Conservation (phyloP, 208 protist species). For the Trypanosoma scelopori region DNA sequence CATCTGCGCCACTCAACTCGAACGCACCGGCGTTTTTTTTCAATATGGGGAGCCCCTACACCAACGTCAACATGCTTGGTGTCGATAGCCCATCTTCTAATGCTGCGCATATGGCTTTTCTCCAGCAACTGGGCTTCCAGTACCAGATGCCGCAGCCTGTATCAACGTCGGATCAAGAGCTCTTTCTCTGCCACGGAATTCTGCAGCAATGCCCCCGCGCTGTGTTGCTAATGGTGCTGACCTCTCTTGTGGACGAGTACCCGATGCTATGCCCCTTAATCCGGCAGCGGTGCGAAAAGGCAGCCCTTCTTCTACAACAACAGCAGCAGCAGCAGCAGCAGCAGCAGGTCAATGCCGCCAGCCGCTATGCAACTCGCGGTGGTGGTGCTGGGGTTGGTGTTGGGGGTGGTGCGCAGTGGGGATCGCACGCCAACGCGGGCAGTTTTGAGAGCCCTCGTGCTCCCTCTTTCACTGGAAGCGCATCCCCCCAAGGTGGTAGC, state of each 20-base stretch:
- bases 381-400: not conserved
- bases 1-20: slow-evolving; percentile 25
- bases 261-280: slow-evolving; percentile 50
- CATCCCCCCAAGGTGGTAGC: slow-evolving; percentile 29
- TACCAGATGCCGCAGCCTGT: slow-evolving; percentile 38
- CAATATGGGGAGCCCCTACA: slow-evolving; percentile 10
- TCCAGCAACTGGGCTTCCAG: slow-evolving; percentile 49
- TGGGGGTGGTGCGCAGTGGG: slow-evolving; percentile 38
- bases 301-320: slow-evolving; percentile 8
- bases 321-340: slow-evolving; percentile 23
- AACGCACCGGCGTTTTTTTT: slow-evolving; percentile 30
- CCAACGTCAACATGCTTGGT: not conserved
- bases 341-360: slow-evolving; percentile 17
- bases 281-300: slow-evolving; percentile 58
- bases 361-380: slow-evolving; percentile 23
- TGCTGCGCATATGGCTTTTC: slow-evolving; percentile 18
- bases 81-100: slow-evolving; percentile 27
- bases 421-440: slow-evolving; percentile 14
- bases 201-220: slow-evolving; percentile 63
- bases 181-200: slow-evolving; percentile 45
- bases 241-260: slow-evolving; percentile 74
- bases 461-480: slow-evolving; percentile 26
- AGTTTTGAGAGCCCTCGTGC: slow-evolving; percentile 23
- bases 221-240: slow-evolving; percentile 59
- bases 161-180: slow-evolving; percentile 50